phyloP scores from a whole-genome alignment of 2,329 filamentous ascomycete species.

The Phaeosphaeria sp. region DNA sequence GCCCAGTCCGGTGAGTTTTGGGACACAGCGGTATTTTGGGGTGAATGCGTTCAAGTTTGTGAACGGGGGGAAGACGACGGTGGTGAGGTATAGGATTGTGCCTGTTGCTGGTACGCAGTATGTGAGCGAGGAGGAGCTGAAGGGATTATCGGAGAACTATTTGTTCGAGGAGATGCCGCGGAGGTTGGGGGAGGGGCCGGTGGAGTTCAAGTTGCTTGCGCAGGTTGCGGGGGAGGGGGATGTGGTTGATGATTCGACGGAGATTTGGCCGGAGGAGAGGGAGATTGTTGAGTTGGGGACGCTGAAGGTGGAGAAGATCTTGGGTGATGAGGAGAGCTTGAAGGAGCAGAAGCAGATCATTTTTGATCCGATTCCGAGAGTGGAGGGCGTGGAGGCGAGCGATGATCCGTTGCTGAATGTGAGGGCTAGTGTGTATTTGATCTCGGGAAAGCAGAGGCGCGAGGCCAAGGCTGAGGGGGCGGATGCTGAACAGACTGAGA shows the following conservation, averaged over 20 bases:
- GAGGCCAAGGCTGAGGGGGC: slow-evolving; percentile 38
- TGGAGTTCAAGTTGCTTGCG: slow-evolving; percentile 57
- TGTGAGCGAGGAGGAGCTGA: slow-evolving; percentile 49
- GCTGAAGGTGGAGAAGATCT: slow-evolving; percentile 53
- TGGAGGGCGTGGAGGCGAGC: slow-evolving; percentile 60
- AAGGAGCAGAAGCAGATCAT: slow-evolving; percentile 61
- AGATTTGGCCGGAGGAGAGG: slow-evolving; percentile 62
- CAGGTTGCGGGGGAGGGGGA: slow-evolving; percentile 61
- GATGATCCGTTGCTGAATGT: slow-evolving; percentile 65
- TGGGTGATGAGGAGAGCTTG: slow-evolving; percentile 50
- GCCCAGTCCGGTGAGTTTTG: slow-evolving; percentile 39
- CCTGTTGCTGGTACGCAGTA: slow-evolving; percentile 54
- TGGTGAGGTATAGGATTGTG: slow-evolving; percentile 58
- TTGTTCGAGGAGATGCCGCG: slow-evolving; percentile 58
- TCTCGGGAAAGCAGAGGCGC: slow-evolving; percentile 62
- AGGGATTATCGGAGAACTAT: slow-evolving; percentile 52
- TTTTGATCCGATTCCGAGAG: slow-evolving; percentile 65
- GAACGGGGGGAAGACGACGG: slow-evolving; percentile 51
- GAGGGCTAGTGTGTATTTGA: slow-evolving; percentile 62
- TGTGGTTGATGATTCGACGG: slow-evolving; percentile 56
- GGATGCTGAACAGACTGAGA: slow-evolving; percentile 2
- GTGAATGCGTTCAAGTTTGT: slow-evolving; percentile 60
- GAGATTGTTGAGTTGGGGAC: slow-evolving; percentile 60
- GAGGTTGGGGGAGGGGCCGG: slow-evolving; percentile 44
- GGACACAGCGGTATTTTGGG: slow-evolving; percentile 8